Percentiles rank a stretch among this genome's conserved stretches.
phyloP scores from a whole-genome alignment of 495 filamentous ascomycete species.

The Immersiella caudata region DNA sequence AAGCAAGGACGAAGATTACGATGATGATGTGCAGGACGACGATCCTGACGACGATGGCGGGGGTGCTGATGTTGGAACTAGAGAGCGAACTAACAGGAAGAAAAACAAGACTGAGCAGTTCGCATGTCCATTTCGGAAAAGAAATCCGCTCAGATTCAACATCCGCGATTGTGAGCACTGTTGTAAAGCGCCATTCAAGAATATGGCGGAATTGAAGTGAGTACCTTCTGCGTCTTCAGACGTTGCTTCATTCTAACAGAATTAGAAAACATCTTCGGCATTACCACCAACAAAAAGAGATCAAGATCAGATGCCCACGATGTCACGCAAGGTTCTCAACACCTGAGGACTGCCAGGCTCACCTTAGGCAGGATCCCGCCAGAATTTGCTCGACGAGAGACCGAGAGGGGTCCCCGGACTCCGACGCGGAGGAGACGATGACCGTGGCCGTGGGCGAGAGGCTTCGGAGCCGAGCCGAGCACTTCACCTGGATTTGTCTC shows the following conservation, averaged over 20 bases:
- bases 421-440: background rate
- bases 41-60: background rate
- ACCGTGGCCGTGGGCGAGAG: background rate
- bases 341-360: background rate
- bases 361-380: background rate
- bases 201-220: constrained; percentile 12
- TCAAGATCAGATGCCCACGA: background rate
- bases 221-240: background rate
- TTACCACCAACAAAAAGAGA: background rate
- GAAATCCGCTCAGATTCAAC: constrained; percentile 7
- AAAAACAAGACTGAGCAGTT: constrained; percentile 11
- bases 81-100: background rate
- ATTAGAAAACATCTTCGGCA: constrained; percentile 11
- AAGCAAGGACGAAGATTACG: background rate
- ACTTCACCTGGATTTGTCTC: background rate
- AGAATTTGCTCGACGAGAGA: background rate
- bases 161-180: constrained; percentile 13
- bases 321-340: constrained; percentile 2
- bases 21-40: background rate
- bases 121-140: constrained; percentile 14
- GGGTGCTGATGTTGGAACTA: background rate
- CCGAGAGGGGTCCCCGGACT: background rate
- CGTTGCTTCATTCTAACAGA: background rate
- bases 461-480: background rate
- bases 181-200: constrained; percentile 10